Evolutionary conservation across 179 eudicot genomes (phyloP).

Genomic region (Silene noctiflora): DNA sequence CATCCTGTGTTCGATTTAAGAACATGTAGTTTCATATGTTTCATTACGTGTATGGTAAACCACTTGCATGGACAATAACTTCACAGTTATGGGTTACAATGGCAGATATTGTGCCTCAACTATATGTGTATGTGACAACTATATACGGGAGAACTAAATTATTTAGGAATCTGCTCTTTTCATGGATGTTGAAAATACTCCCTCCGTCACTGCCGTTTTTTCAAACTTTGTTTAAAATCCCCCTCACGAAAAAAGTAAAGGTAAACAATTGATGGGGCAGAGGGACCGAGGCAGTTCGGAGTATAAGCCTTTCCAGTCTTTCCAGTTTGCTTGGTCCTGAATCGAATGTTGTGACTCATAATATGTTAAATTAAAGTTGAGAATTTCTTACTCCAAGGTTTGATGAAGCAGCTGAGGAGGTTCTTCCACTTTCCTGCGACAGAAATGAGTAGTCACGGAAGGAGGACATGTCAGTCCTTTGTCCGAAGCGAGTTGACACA

Average conservation of each 20-base stretch:
- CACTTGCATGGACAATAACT: slow-evolving; percentile 1
- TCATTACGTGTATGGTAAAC: slow-evolving; percentile 6
- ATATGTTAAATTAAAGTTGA: background rate
- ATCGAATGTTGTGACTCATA: background rate
- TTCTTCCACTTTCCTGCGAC: slow-evolving; percentile 43
- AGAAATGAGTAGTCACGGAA: slow-evolving; percentile 31
- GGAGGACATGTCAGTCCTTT: slow-evolving; percentile 23
- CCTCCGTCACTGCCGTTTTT: no score
- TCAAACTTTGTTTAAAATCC: no score
- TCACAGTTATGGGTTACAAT: background rate
- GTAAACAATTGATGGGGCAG: no score
- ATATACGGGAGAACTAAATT: no score
- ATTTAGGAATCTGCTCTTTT: background rate
- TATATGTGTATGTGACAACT: no score
- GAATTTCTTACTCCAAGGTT: slow-evolving; percentile 34
- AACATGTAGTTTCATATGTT: background rate
- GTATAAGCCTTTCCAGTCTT: no score
- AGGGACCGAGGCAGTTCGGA: no score
- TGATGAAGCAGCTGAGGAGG: slow-evolving; percentile 34
- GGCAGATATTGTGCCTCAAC: no score
- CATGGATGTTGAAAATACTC: no score
- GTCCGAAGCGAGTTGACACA: slow-evolving; percentile 35
- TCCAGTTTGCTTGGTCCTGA: no score
- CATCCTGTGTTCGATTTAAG: slow-evolving; percentile 47
- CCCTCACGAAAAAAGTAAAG: no score